Evolutionary conservation across 2,329 filamentous ascomycete species (phyloP).

Genomic region (Aaosphaeria arxii): DNA sequence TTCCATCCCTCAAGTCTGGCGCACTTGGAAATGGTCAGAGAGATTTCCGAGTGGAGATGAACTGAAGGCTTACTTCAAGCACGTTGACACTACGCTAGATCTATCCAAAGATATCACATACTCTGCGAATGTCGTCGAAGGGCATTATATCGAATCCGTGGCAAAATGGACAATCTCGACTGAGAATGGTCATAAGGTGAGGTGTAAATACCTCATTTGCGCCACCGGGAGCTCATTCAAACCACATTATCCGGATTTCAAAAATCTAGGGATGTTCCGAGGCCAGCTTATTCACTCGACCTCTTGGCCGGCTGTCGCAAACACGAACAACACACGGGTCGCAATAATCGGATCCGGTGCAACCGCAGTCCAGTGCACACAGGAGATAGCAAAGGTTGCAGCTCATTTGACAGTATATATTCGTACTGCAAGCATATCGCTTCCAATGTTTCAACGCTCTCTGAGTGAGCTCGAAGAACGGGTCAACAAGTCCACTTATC

Average conservation of each 20-base stretch:
- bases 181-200: constrained; percentile 44
- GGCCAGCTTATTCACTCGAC: constrained; percentile 55
- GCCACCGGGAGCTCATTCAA: constrained; percentile 55
- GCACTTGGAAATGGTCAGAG: constrained; percentile 50
- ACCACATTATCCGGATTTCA: constrained; percentile 55
- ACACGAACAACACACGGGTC: constrained; percentile 50
- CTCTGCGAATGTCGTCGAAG: constrained; percentile 49
- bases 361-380: constrained; percentile 40
- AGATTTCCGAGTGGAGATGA: constrained; percentile 51
- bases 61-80: constrained; percentile 54
- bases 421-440: constrained; percentile 35
- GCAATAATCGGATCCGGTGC: constrained; percentile 62
- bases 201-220: constrained; percentile 47
- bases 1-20: constrained; percentile 40
- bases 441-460: constrained; percentile 49
- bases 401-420: constrained; percentile 1
- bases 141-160: constrained; percentile 42
- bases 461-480: not conserved
- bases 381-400: constrained; percentile 1
- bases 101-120: constrained; percentile 54
- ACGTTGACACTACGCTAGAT: constrained; percentile 52
- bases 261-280: constrained; percentile 56
- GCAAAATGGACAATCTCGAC: constrained; percentile 48
- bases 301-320: constrained; percentile 54
- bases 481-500: not conserved